Base-by-base conservation (phyloP, 2,329 filamentous ascomycete genomes). In the Leptographium wingfieldii region DNA sequence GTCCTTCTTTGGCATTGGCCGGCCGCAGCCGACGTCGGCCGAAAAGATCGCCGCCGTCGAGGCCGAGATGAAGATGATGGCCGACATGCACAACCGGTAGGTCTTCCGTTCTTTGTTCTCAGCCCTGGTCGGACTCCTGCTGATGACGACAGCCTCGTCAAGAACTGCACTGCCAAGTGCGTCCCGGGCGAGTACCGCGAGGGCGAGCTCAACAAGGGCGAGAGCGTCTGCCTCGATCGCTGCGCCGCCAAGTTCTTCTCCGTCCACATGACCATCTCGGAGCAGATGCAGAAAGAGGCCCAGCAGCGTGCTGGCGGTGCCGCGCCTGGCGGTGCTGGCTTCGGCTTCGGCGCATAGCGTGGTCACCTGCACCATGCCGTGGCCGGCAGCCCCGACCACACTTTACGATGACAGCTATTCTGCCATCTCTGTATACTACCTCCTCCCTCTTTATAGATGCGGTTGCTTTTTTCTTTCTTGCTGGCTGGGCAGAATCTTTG, bases 181-280 rank as follows among this genome's bases (percentile, higher is more conserved):
- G 83, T 99, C 67, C 92, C 92, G 64, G 80, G 78, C 70, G 85
- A 92, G 69, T 99, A 97, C 84, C 90, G 91, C 73, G 94, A 99
- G 79, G 85, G 83, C 73, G 92, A 99, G 68, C 85, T 99, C 70
- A 96, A 96, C 84, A 99, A 99, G 80, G 95, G 92, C 80, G 94
- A 99, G 77, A 91, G 88, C 67, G 94, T 99, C 68, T 99, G 95
- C 79, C 85, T 99, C 68, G 94, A 99, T 78, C 90, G 94, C 70
- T 99, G 95, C 77, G 89, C 95, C 61, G 83, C 88, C 71, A 99
- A 99, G 80, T 99, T 97, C 80, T 96, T 99, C 77, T 92, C 97
- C 68, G 92, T 96, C 70, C 95, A 96, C 74, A 85, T 96, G 80
- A 97, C 96, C 80, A 90, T 97, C 62, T 92, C 88, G 69, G 92